A percentile compares a stretch with the other conserved stretches of the same genome.
phyloP scores from a whole-genome alignment of 306 rosid genomes.

The Dryas octopetala region DNA sequence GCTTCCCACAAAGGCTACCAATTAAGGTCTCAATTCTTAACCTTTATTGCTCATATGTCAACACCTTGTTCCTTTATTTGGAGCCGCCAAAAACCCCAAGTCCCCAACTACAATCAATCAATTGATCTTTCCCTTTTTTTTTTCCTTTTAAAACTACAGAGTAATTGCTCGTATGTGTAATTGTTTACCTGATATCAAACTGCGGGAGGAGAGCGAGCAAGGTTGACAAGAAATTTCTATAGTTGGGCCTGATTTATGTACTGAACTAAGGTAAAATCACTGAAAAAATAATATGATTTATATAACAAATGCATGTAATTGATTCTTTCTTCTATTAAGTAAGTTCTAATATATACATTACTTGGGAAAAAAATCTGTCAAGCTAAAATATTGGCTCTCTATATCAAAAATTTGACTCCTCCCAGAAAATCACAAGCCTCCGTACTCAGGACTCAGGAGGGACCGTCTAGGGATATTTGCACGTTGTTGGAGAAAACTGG shows the following conservation, averaged over 20 bases:
- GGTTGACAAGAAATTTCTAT: background rate
- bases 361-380: background rate
- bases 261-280: background rate
- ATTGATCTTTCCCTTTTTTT: no score
- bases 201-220: background rate
- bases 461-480: background rate
- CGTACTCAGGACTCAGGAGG: background rate
- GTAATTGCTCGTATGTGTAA: background rate
- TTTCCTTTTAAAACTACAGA: background rate
- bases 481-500: background rate
- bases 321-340: slow-evolving; percentile 1
- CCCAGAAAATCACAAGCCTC: slow-evolving; percentile 2
- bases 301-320: background rate
- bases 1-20: no score
- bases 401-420: slow-evolving; percentile 9
- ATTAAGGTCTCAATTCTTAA: no score
- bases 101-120: no score
- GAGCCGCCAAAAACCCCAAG: no score
- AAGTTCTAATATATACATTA: background rate
- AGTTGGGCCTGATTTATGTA: background rate
- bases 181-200: background rate
- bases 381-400: background rate
- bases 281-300: background rate
- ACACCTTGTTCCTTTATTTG: no score
- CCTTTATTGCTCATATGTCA: no score